Base-by-base conservation (phyloP, 2,329 filamentous ascomycete genomes). In the Fusarium clavum region DNA sequence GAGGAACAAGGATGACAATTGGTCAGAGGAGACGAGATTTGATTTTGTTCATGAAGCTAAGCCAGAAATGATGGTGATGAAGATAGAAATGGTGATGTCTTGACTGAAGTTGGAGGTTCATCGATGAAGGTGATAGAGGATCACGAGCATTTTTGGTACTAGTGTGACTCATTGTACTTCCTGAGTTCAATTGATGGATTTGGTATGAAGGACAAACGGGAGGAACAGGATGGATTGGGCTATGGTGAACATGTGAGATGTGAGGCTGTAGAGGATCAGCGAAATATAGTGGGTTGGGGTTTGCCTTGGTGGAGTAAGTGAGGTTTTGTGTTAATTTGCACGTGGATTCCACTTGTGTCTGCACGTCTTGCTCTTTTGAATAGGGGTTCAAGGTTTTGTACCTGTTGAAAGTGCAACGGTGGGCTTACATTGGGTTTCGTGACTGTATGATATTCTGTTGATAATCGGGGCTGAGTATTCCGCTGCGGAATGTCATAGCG, bases 11-110 rank as follows among this genome's bases (percentile, higher is more conserved):
- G 34, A 16, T n/a, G 41, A 47, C 59, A 54, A 75, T 73, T 75
- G 73, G 73, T 24, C 46, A 55, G 38, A 34, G 27, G 55, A 75
- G 59, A 71, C 73, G 73, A 75, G 60, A 52, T 25, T 34, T 61
- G 43, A 13, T 52, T 61, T 47, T 22, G 22, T 38, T 40, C 11
- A 4, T 38, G 25, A 14, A 20, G 12, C n/a, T 40, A 22, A 4
- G 4, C 6, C 18, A 20, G 18, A 43, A 43, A 14, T 52, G 32
- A 52, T 51, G 27, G 13, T 40, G 27, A 9, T 20, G 20, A 38
- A 16, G 38, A 8, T n/a, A 38, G 40, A 14, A 29, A 29, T 8
- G 5, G 10, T 24, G 3, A 7, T 59, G 52, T 57, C 60, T 57
- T 40, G 14, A 20, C 22, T 41, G 25, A 47, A 44, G 10, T 25